Evolutionary conservation across 139 green algal species (phyloP), one percentile per base, ranked within the genome.

Genomic region (Closterium sp.): DNA sequence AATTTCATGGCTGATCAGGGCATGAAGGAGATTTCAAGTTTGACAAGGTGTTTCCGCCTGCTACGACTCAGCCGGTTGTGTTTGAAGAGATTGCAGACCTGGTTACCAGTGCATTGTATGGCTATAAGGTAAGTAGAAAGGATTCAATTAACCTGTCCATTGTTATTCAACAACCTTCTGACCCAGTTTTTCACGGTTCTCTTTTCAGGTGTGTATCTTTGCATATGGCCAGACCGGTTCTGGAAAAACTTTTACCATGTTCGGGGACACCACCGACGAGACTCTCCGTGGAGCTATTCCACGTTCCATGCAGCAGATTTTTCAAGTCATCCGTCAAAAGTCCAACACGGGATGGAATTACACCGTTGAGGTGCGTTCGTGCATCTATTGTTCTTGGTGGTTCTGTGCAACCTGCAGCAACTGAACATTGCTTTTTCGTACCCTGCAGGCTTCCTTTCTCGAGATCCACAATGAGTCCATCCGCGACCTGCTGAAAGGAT

Each of bases 231-330:
- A 99, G 96, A 99, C 98, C 17, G 98, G 98, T 4, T 97, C 97
- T 0, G 98, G 98, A 84, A 99, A 99, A 96, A 99, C 98, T 7
- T 96, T 98, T 97, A 99, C 98, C 3, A 99, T 99, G 98, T 97
- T 97, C 11, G 95, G 95, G 28, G 90, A 90, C 29, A 17, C 27
- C 17, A 19, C 45, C 4, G 42, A 89, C 24, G 87, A 32, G 4
- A 95, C 97, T 2, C 45, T 96, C 19, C 95, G 93, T 1, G 97
- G 97, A 85, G 96, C 99, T 86, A 98, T 98, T 90, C 97, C 97
- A 2, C 94, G 97, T 6, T 96, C 97, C 0, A 97, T 99, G 95
- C 90, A 96, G 31, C 96, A 98, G 95, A 95, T 99, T 62, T 95
- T 97, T 91, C 31, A 94, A 9, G 94, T 85, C 85, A 95, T 94